Conservation (phyloP, 441 rosid species). For the Croton setiger region DNA sequence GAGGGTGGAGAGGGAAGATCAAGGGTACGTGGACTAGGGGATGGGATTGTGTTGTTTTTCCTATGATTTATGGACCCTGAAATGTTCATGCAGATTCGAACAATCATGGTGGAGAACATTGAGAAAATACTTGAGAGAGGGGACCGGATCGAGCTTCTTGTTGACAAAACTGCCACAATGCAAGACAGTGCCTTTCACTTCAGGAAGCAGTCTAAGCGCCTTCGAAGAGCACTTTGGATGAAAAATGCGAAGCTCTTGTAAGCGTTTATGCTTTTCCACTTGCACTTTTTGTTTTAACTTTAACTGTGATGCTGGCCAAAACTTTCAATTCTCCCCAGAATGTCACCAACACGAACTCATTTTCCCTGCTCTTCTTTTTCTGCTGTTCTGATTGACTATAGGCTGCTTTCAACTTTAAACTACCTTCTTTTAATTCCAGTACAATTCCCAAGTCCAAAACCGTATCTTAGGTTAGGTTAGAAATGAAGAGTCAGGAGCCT, state of each 20-base stretch:
- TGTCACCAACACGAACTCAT: not conserved
- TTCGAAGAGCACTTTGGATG: slow-evolving; percentile 92
- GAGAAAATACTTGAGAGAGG: slow-evolving; percentile 97
- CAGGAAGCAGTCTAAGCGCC: slow-evolving; percentile 91
- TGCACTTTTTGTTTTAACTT: not conserved
- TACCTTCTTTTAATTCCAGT: not conserved
- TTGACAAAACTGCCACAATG: slow-evolving; percentile 96
- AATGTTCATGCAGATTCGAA: slow-evolving; percentile 50
- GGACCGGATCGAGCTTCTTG: slow-evolving; percentile 90
- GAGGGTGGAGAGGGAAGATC: not conserved
- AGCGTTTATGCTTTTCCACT: slow-evolving; percentile 26
- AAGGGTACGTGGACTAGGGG: not conserved
- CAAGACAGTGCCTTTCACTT: slow-evolving; percentile 92
- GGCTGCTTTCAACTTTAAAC: not conserved
- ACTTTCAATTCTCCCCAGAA: not conserved
- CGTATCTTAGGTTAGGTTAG: not conserved
- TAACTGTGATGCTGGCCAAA: not conserved
- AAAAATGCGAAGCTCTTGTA: slow-evolving; percentile 91
- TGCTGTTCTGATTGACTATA: not conserved
- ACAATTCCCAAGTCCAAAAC: not conserved
- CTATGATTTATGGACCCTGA: slow-evolving; percentile 5
- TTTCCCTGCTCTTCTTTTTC: not conserved
- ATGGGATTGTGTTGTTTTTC: slow-evolving; percentile 1
- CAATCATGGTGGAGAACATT: slow-evolving; percentile 88
- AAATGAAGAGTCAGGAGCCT: not conserved